Percentiles rank a stretch among this genome's conserved stretches.
These are phyloP conservation scores for Boletus smithii DNA, from an alignment of 1,284 basidiomycete species.

Conservation along the genomic window DNA sequence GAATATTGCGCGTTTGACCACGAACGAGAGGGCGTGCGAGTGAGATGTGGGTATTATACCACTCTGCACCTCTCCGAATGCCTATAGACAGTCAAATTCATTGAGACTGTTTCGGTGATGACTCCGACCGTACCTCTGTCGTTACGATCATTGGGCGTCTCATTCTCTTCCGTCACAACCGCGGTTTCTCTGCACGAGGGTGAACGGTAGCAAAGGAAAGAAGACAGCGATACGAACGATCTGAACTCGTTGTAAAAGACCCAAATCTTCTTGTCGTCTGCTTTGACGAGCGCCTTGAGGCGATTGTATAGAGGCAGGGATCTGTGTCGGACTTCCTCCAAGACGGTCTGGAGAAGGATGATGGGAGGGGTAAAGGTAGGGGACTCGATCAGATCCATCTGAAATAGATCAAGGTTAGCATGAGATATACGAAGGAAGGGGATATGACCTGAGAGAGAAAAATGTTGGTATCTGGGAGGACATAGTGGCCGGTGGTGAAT, in stretches of 20 bases:
- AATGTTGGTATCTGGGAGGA: conserved; percentile 95
- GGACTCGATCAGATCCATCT: conserved; percentile 93
- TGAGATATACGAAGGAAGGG: neutral
- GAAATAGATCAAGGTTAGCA: conserved; percentile 7
- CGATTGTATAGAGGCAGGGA: conserved; percentile 93
- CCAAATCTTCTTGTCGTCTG: conserved; percentile 80
- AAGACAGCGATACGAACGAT: conserved; percentile 47
- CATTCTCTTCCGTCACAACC: conserved; percentile 65
- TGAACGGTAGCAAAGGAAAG: conserved; percentile 5
- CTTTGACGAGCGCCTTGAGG: conserved; percentile 75
- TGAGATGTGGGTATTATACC: conserved; percentile 78
- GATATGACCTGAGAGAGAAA: conserved; percentile 74
- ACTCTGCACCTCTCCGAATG: conserved; percentile 80
- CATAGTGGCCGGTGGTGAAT: conserved; percentile 70
- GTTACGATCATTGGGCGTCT: conserved; percentile 89
- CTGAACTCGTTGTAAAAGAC: conserved; percentile 92
- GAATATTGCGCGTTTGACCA: conserved; percentile 45
- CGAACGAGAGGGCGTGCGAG: conserved; percentile 51
- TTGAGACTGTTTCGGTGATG: neutral
- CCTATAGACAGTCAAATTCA: conserved; percentile 41
- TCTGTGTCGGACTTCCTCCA: conserved; percentile 94
- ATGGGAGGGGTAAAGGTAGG: conserved; percentile 72
- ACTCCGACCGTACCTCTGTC: conserved; percentile 65
- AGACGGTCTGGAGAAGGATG: conserved; percentile 90
- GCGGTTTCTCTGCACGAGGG: conserved; percentile 63